phyloP scores from a whole-genome alignment of 2,329 filamentous ascomycete species.

The Raffaelea arxii region DNA sequence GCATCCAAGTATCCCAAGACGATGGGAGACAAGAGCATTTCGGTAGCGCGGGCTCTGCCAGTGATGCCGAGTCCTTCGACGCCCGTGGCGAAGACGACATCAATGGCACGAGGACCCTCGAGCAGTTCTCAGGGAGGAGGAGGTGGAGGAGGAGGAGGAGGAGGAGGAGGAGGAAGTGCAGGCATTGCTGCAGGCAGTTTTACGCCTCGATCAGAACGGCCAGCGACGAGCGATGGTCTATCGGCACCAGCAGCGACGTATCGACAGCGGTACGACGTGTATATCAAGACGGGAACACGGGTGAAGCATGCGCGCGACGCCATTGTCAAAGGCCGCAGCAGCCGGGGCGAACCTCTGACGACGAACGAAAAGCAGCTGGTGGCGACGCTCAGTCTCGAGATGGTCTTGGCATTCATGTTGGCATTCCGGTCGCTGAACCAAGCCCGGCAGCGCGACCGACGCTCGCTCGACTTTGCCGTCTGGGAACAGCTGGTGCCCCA shows the following conservation, averaged over 20 bases:
- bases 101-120: conserved; percentile 45
- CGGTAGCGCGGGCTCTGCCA: conserved; percentile 14
- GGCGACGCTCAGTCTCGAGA: conserved; percentile 35
- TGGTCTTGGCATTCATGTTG: conserved; percentile 42
- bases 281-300: conserved; percentile 33
- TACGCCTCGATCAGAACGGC: conserved; percentile 31
- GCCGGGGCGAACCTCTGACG: conserved; percentile 6
- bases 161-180: too few relatives aligned
- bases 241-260: conserved; percentile 19
- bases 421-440: conserved; percentile 41
- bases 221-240: conserved; percentile 24
- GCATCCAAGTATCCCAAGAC: conserved; percentile 21
- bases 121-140: conserved; percentile 41
- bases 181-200: conserved; percentile 39
- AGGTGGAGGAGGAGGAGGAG: too few relatives aligned
- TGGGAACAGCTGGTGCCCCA: conserved; percentile 38
- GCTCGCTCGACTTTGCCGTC: conserved; percentile 26
- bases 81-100: conserved; percentile 36
- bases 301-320: conserved; percentile 47
- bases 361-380: conserved; percentile 29
- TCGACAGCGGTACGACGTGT: conserved; percentile 26
- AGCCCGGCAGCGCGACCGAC: conserved; percentile 31
- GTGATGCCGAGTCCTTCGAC: conserved; percentile 33
- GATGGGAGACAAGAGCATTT: conserved; percentile 28
- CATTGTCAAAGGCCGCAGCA: conserved; percentile 20